Base-by-base conservation (phyloP, 2,329 filamentous ascomycete species). In the Botrytis galanthina region DNA sequence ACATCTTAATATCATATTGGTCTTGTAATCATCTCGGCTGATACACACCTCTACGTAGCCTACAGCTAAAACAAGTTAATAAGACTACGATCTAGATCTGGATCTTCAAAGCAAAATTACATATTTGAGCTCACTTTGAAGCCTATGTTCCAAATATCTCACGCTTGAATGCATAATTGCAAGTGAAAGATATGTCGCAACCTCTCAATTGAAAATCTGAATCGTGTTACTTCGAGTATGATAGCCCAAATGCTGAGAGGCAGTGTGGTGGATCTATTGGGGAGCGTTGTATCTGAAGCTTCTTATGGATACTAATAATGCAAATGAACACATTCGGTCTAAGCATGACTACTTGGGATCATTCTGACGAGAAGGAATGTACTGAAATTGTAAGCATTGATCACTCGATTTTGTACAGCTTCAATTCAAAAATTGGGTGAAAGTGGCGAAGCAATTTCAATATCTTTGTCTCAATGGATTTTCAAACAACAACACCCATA, bases 171-270 rank as follows among this genome's bases (percentile, higher is more conserved):
- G 6, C 12, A n/a, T n/a, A 54, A 5, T 51, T 0, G 1, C 48
- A 54, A 54, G 5, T n/a, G 48, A n/a, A n/a, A n/a, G 22, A 16
- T 54, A 54, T n/a, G 6, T n/a, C 26, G 26, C 48, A 54, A 54
- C 6, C 26, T 0, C 3, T n/a, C 26, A 2, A 12, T n/a, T n/a
- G 26, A 54, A 7, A 54, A n/a, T 54, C 22, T 0, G 6, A 26
- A 54, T 12, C 12, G 26, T 14, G 48, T 16, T 16, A n/a, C 0
- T n/a, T 54, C 48, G 5, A n/a, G 26, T 54, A n/a, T 16, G 12
- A 54, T n/a, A 14, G 12, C 26, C 26, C 12, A n/a, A n/a, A 7
- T 54, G 1, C 4, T 3, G 26, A 54, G 26, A 54, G 48, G 10
- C 48, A 54, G 26, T n/a, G 26, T n/a, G 26, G 26, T 54, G 26